Evolutionary conservation across 257 asterid species (phyloP).

Genomic region (Solanum chmielewskii): DNA sequence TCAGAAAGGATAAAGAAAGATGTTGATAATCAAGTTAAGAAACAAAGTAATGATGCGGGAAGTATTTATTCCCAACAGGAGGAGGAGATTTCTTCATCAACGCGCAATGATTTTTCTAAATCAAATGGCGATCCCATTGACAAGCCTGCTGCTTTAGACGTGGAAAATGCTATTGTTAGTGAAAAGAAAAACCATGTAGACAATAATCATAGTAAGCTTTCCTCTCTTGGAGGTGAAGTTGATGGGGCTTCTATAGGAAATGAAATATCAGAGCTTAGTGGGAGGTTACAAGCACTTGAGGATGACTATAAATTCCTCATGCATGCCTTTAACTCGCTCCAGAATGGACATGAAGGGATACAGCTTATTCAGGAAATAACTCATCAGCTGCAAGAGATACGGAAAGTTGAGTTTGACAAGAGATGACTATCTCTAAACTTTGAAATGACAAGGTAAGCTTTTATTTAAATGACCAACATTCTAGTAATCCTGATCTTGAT

Average conservation of each 20-base stretch:
- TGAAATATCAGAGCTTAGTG: slow-evolving; percentile 27
- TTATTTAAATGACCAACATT: neutral
- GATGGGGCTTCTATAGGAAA: slow-evolving; percentile 12
- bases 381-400: slow-evolving; percentile 34
- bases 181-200: slow-evolving; percentile 4
- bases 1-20: slow-evolving; percentile 5
- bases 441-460: slow-evolving; percentile 8
- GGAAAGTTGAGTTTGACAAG: slow-evolving; percentile 12
- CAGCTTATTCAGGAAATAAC: slow-evolving; percentile 39
- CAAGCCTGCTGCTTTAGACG: slow-evolving; percentile 1
- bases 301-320: slow-evolving; percentile 26
- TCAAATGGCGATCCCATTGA: slow-evolving; percentile 12
- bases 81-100: slow-evolving; percentile 8
- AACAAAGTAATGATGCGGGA: neutral
- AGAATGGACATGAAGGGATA: slow-evolving; percentile 35
- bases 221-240: slow-evolving; percentile 6
- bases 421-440: slow-evolving; percentile 8
- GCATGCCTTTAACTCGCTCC: slow-evolving; percentile 29
- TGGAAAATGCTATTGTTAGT: slow-evolving; percentile 5
- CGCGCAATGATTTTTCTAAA: neutral
- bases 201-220: neutral
- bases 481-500: neutral
- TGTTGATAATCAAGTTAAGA: slow-evolving; percentile 5
- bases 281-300: slow-evolving; percentile 44
- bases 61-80: slow-evolving; percentile 8